These are phyloP conservation scores for Forsythia viridissima DNA, from an alignment of 257 asterid species.

Conservation along the genomic window DNA sequence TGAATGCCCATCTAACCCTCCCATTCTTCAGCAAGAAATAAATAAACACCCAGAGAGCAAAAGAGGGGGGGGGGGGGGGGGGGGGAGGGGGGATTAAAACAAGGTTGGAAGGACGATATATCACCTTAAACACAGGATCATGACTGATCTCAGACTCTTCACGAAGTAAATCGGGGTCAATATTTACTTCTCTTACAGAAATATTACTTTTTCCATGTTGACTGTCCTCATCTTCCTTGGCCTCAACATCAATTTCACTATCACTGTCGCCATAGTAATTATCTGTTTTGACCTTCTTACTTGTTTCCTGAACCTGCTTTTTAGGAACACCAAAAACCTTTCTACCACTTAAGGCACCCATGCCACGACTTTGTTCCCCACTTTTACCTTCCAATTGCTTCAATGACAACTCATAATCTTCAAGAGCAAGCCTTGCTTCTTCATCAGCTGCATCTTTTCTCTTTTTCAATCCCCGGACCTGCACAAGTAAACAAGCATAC, in stretches of 20 bases:
- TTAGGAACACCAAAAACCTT: slow-evolving; percentile 74
- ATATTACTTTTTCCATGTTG: slow-evolving; percentile 34
- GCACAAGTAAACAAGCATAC: slow-evolving; percentile 14
- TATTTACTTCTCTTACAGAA: slow-evolving; percentile 43
- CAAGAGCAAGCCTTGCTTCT: slow-evolving; percentile 77
- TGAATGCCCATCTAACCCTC: neutral
- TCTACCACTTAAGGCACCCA: slow-evolving; percentile 59
- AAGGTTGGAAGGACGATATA: neutral
- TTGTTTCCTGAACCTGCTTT: slow-evolving; percentile 43
- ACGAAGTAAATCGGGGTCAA: slow-evolving; percentile 66
- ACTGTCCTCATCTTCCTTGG: slow-evolving; percentile 38
- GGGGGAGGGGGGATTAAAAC: neutral
- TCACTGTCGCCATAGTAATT: slow-evolving; percentile 72
- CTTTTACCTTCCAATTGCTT: slow-evolving; percentile 52
- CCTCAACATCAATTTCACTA: slow-evolving; percentile 59
- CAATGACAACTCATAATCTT: slow-evolving; percentile 71
- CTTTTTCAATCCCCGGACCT: slow-evolving; percentile 76
- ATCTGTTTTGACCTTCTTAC: slow-evolving; percentile 41
- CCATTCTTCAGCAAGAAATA: neutral
- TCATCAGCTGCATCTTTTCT: slow-evolving; percentile 74
- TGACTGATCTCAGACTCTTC: slow-evolving; percentile 61
- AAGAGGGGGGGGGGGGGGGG: no score
- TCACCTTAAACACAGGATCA: slow-evolving; percentile 76
- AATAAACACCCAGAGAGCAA: neutral
- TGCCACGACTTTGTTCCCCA: slow-evolving; percentile 31